Conservation (phyloP, 345 rosid genomes). For the Microcos paniculata region DNA sequence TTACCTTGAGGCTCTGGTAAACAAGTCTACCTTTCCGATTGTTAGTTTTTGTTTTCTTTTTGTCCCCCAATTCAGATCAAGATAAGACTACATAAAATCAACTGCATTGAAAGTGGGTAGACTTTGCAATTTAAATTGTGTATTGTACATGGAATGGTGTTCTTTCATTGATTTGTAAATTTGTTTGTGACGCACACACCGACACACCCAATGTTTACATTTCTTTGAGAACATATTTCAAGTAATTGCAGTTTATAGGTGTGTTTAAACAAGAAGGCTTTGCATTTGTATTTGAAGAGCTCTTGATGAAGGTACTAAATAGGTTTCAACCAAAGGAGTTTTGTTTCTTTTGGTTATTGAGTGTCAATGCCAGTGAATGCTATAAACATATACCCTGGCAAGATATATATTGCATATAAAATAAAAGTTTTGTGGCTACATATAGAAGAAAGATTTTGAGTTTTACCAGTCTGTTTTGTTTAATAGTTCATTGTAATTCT, state of each 20-base stretch:
- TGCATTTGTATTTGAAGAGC: background rate
- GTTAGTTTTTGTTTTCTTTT: background rate
- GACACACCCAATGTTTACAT: background rate
- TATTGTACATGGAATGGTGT: background rate
- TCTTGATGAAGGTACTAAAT: background rate
- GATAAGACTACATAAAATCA: background rate
- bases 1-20: conserved; percentile 90
- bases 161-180: background rate
- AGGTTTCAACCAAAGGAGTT: background rate
- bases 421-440: background rate
- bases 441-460: background rate
- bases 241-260: background rate
- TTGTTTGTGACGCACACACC: background rate
- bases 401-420: background rate
- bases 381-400: background rate
- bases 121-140: background rate
- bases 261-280: background rate
- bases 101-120: background rate
- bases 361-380: background rate
- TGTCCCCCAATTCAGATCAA: background rate
- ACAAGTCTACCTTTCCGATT: conserved; percentile 5
- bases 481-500: background rate
- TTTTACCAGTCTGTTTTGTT: background rate
- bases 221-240: background rate
- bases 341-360: background rate